Evolutionary conservation across 2,329 filamentous ascomycete species (phyloP), one percentile per base, ranked within the genome.

Genomic region (Microcyclospora tardicrescens): DNA sequence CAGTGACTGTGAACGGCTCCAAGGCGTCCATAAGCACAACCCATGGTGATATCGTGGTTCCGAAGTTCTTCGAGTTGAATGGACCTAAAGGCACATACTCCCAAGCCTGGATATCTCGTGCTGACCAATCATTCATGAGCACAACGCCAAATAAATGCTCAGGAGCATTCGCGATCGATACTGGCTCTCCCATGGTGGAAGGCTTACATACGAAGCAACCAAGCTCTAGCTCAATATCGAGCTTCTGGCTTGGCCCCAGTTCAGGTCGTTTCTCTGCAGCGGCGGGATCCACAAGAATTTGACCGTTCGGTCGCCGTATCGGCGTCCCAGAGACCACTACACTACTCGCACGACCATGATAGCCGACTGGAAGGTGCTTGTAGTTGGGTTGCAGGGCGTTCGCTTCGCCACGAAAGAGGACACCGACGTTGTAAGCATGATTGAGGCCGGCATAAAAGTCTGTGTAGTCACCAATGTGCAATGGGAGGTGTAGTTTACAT

Each of bases 111-210:
- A 91, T 79, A 50, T 91, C 84, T 45, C 84, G 68, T 4, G 84
- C 84, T 39, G 79, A 84, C 84, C 84, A 93, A 60, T 93, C 84
- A 50, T 93, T 93, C 68, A 93, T 73, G 41, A 93, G 61, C 0
- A 91, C 84, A 16, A 84, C 69, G 11, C 84, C 84, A 53, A 91
- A 91, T 19, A 93, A 69, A 51, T 77, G 69, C 13, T 83, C 72
- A 38, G 79, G 75, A 0, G 84, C 84, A 33, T 79, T 63, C 2
- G 65, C 61, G 15, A 87, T 71, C 1, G 66, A 60, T 14, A 91
- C 68, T 0, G 76, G 71, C 38, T 71, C 63, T 6, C 83, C 82
- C 52, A 84, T 66, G 1, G 68, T 59, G 51, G 82, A 86, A 0
- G 69, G 64, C 35, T 63, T 73, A 57, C 73, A 76, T 5, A 91